Percentiles rank a stretch among this genome's conserved stretches.
phyloP scores from a whole-genome alignment of 2,329 filamentous ascomycete species.

The Pseudocercospora vitis region DNA sequence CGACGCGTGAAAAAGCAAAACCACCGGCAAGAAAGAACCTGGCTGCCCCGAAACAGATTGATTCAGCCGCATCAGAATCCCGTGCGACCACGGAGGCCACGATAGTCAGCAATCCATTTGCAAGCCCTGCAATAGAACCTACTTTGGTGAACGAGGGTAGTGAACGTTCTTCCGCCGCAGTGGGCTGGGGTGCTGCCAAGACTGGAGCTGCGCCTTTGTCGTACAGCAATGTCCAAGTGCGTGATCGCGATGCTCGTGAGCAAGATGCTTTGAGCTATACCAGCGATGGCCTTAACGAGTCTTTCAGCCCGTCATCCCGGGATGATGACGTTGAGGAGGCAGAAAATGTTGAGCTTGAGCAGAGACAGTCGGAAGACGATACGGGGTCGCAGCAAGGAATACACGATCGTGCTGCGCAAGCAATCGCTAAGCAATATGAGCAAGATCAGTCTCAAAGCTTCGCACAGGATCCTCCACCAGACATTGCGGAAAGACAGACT shows the following conservation, averaged over 20 bases:
- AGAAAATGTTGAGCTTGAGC: neutral
- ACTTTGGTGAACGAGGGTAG: neutral
- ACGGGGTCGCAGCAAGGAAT: slow-evolving; percentile 5
- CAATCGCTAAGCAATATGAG: neutral
- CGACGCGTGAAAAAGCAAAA: no score
- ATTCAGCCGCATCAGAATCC: no score
- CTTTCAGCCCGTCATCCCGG: slow-evolving; percentile 5
- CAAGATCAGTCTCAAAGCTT: neutral
- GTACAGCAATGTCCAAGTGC: neutral
- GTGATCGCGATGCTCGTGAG: no score
- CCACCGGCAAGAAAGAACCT: no score
- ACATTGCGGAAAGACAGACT: neutral
- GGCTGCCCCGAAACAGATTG: neutral
- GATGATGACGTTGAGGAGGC: neutral
- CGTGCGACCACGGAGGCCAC: neutral
- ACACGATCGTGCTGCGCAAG: slow-evolving; percentile 4
- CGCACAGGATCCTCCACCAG: neutral
- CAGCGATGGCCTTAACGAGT: no score
- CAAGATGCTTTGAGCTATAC: no score
- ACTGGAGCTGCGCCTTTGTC: slow-evolving; percentile 14
- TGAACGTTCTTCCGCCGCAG: neutral
- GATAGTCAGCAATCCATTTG: slow-evolving; percentile 15
- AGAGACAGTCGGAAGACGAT: neutral
- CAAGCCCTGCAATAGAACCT: neutral
- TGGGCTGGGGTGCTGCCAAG: slow-evolving; percentile 16